Evolutionary conservation across 495 filamentous ascomycete genomes (phyloP), one percentile per base, ranked within the genome.

Genomic region (Aspergillus nanangensis): DNA sequence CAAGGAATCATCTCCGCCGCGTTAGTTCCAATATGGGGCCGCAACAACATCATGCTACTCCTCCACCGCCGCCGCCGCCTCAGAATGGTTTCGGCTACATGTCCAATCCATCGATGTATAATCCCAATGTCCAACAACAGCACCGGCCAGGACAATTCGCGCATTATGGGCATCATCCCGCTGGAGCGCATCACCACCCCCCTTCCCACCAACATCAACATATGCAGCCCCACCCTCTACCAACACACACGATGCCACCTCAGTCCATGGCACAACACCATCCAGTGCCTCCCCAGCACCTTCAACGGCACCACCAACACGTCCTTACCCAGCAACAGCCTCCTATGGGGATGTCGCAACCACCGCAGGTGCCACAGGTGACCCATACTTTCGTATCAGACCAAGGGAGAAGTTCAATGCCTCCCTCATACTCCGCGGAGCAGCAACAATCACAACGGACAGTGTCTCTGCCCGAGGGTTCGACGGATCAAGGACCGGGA

Each of bases 31-130:
- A 86, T 54, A 81, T 90, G 46, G 80, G 79, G 8, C 79, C 83
- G 13, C 85, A 81, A 14, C 84, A 81, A 19, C 72, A 75, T 44
- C 67, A 83, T 68, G 55, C 68, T 56, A 64, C 79, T 47, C 57
- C 77, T 51, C 78, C 83, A 22, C 83, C 83, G 33, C 79, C 82
- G 4, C 71, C 73, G 14, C 77, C 75, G 15, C 75, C 80, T 9
- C 78, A 81, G 44, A 92, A 91, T 67, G 86, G 84, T 37, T 93
- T 81, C 66, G 77, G 83, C 14, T 95, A 91, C 60, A 88, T 94
- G 77, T 78, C 87, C 8, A 88, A 93, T 52, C 83, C 87, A 3
- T 80, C 88, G 20, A 84, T 95, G 53, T 95, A 92, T 62, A 88
- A 88, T 58, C 81, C 82, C 7, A 88, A 89, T 53, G 75, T 78